Base-by-base conservation (phyloP, 257 asterid genomes). In the Jacaranda copaia region DNA sequence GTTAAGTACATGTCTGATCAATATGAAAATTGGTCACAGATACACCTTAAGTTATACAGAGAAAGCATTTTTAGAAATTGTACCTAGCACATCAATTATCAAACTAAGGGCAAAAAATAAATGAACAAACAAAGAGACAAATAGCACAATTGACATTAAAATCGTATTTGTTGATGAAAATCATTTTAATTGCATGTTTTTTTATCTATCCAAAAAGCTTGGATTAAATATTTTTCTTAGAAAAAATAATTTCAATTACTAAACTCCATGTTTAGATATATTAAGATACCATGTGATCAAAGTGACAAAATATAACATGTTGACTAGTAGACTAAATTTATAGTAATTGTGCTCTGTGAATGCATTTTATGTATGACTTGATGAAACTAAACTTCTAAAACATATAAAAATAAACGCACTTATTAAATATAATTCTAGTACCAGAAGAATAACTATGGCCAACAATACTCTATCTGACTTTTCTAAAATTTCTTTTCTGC, bases 401-500 rank as follows among this genome's bases (percentile, higher is more conserved):
- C 8, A 8, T 10, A 40, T n/a, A 5, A 20, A n/a, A 64, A 64
- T 15, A 46, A 11, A 46, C 39, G 14, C 68, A 38, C 51, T 14
- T 36, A 39, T 49, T 60, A 4, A 11, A 8, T 51, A 48, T 3
- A 59, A 58, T 71, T 65, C 25, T 46, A 19, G n/a, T 32, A 18
- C 42, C 57, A 49, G 68, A 58, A 43, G 10, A 57, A 55, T 56
- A 45, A 49, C 38, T 62, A 5, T 35, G 42, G 63, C 63, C 48
- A n/a, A n/a, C n/a, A n/a, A n/a, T n/a, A n/a, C n/a, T n/a, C n/a
- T 57, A 36, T 81, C 88, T 63, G 74, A 92, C 98, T 95, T 91
- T 93, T 87, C 83, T 89, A 70, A 88, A 86, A 65, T 88, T 93
- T 75, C 84, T 82, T 85, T 77, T 88, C 76, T 89, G 97, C 73